Base-by-base conservation (phyloP, 1,284 basidiomycete species). In the Irpex lacteus region DNA sequence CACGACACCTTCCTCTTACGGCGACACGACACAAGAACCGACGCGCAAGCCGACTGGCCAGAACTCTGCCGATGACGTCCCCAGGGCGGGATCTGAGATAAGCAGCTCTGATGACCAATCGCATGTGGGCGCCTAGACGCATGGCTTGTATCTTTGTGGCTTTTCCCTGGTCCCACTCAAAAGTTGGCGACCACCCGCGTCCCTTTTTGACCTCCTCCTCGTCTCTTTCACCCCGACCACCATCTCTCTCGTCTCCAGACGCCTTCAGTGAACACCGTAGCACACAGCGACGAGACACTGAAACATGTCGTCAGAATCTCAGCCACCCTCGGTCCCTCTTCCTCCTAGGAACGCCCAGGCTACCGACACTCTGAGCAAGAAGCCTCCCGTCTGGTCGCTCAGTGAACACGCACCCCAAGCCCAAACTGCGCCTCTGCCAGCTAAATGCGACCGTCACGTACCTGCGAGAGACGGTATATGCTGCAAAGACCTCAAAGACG, bases 401-500 rank as follows among this genome's bases (percentile, higher is more conserved):
- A 78, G 83, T 40, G 68, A 79, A 18, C 71, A 81, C 3, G 74
- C 73, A 13, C 66, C 63, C 1, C 67, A 75, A 2, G 72, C 78
- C 2, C 71, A 77, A n/a, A 69, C 76, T 0, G 75, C 81, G 0
- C 83, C 87, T 0, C 76, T 85, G 1, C 75, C 80, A 9, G 78
- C 83, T 11, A 87, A 88, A 73, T 94, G 92, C 72, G 82, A 84
- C 52, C 77, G 83, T 63, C 79, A 85, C 63, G 74, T 77, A 49
- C 80, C 76, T 13, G 72, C 81, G 7, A 76, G 82, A 52, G 83
- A 85, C 60, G 90, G 88, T 2, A 77, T 93, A 2, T 95, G 94
- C 76, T 95, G 94, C 77, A 91, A 92, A 70, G 90, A 94, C 63
- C 84, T 95, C 63, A 92, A 86, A 70, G 84, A 81, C 54, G 84